Base-by-base conservation (phyloP, 441 rosid species). In the Erodium texanum region DNA sequence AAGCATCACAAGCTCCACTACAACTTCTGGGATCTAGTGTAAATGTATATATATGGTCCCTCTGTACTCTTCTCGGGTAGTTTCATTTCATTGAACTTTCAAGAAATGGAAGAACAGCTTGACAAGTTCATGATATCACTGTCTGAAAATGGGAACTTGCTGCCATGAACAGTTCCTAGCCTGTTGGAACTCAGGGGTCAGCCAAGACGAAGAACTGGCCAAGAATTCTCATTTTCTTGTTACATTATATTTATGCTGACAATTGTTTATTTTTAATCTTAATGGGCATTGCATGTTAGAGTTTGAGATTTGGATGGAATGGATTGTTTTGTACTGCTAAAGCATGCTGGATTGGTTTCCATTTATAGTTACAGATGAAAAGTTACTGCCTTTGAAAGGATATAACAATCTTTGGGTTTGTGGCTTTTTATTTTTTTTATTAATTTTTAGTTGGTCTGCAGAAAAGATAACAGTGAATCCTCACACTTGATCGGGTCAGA, bases 1-100 rank as follows among this genome's bases (percentile, higher is more conserved):
- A 7, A 76, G 74, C 24, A 70, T 77, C 23, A 69, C 71, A 45
- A 68, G 75, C 72, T 78, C 74, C 70, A 36, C 76, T 10, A 72
- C 74, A 63, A 71, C 67, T 65, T 15, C 56, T 34, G 38, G 38
- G 38, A 34, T 34, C 38, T 34, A 34, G 38, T 5, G 14, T 45
- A 3, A 6, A 8, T 50, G 18, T 50, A n/a, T 19, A 50, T 50
- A 12, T 50, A 45, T 45, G 52, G 52, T 11, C 15, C 52, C 15
- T 45, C 52, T 45, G n/a, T 45, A 45, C 32, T 50, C 71, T 67
- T 70, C 66, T 69, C 16, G 43, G 24, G 16, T 6, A 32, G 58
- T 45, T 43, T 59, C 24, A 73, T 61, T 59, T 66, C 52, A 43
- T 73, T 69, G 22, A 65, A 56, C 32, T 70, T n/a, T 62, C 9